These are phyloP conservation scores for Ustilago crameri DNA, from an alignment of 1,284 basidiomycete species.

Conservation along the genomic window DNA sequence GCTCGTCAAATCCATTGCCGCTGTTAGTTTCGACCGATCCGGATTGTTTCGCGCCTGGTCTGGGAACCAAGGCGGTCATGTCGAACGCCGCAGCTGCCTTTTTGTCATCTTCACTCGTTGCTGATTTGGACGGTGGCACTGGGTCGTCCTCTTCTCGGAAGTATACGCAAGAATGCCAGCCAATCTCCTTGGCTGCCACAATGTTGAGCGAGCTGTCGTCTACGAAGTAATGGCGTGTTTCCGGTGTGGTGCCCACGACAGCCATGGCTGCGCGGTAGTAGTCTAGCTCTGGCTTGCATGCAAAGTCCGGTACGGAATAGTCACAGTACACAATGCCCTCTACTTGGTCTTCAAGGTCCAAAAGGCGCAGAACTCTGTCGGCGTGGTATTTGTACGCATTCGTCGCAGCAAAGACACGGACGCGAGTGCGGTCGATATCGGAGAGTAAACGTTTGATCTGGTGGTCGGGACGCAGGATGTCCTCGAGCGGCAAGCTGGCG, in stretches of 20 bases:
- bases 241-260: conserved; percentile 33
- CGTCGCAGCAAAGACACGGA: conserved; percentile 71
- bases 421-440: conserved; percentile 81
- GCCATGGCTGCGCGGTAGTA: conserved; percentile 59
- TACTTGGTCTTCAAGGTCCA: conserved; percentile 79
- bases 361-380: conserved; percentile 79
- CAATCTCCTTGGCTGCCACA: conserved; percentile 56
- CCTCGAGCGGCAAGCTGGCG: conserved; percentile 82
- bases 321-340: conserved; percentile 86
- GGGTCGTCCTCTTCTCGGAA: conserved; percentile 54
- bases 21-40: conserved; percentile 1
- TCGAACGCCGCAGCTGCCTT: conserved; percentile 31
- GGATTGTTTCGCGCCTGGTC: not conserved
- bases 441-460: conserved; percentile 76
- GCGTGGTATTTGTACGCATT: conserved; percentile 77
- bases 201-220: conserved; percentile 65
- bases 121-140: conserved; percentile 3
- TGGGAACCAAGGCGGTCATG: conserved; percentile 12
- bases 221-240: conserved; percentile 59
- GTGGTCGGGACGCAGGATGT: conserved; percentile 78
- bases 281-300: conserved; percentile 80
- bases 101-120: conserved; percentile 18
- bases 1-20: conserved; percentile 40
- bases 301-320: conserved; percentile 76
- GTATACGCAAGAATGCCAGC: conserved; percentile 62